Conservation (phyloP, 2,329 filamentous ascomycete species). For the Aspergillus cejpii region DNA sequence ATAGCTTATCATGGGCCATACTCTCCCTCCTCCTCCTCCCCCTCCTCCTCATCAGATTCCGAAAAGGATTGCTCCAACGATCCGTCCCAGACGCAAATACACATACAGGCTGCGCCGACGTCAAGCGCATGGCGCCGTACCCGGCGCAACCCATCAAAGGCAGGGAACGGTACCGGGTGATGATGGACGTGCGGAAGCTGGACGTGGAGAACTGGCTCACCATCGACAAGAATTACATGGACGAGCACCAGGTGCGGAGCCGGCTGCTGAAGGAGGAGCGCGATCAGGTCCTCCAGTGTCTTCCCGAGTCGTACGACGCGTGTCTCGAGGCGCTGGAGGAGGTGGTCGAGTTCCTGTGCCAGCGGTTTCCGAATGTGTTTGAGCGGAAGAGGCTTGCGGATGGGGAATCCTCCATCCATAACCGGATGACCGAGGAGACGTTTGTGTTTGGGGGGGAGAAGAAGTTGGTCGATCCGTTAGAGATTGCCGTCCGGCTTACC, state of each 20-base stretch:
- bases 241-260: conserved; percentile 40
- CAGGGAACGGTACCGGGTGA: conserved; percentile 37
- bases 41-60: conserved; percentile 23
- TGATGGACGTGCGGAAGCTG: conserved; percentile 46
- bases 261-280: conserved; percentile 37
- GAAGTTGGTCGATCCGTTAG: conserved; percentile 41
- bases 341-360: conserved; percentile 42
- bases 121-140: conserved; percentile 34
- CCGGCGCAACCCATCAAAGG: conserved; percentile 36
- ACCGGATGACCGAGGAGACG: conserved; percentile 42
- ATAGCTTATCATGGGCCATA: conserved; percentile 26
- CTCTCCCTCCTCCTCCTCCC: conserved; percentile 27
- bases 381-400: conserved; percentile 23
- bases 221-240: conserved; percentile 43
- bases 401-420: conserved; percentile 34
- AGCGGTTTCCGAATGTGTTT: conserved; percentile 42
- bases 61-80: conserved; percentile 13
- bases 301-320: conserved; percentile 40
- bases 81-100: no score
- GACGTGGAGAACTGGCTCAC: conserved; percentile 45
- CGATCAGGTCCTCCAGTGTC: conserved; percentile 41
- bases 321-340: conserved; percentile 45
- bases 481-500: conserved; percentile 45
- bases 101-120: conserved; percentile 21
- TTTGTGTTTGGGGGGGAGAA: conserved; percentile 36